Evolutionary conservation across 805 yeast species (phyloP).

Genomic region (Ogataea methylovora): DNA sequence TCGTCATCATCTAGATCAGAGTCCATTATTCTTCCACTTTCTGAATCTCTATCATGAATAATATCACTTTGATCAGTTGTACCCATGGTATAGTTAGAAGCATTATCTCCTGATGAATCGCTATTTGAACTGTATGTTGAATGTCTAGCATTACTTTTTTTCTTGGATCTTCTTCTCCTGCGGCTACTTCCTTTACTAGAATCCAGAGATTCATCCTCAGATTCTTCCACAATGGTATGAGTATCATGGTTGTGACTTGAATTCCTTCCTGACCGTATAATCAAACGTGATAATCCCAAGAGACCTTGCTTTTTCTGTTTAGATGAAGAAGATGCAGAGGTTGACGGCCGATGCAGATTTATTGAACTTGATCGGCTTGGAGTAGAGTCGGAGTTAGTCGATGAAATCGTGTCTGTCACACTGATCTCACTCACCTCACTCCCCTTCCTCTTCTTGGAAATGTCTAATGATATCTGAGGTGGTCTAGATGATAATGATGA

Average conservation of each 20-base stretch:
- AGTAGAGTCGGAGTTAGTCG: background rate
- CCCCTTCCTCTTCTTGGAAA: background rate
- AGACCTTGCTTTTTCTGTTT: slow-evolving; percentile 5
- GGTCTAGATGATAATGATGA: too few relatives aligned
- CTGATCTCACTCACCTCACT: background rate
- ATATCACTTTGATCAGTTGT: too few relatives aligned
- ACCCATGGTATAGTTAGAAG: too few relatives aligned
- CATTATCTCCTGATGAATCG: background rate
- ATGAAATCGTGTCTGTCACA: background rate
- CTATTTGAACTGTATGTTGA: too few relatives aligned
- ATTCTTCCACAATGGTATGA: slow-evolving; percentile 3
- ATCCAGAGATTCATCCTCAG: slow-evolving; percentile 3
- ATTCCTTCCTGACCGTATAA: slow-evolving; percentile 4
- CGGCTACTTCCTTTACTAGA: too few relatives aligned
- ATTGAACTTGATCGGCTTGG: background rate
- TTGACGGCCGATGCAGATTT: background rate
- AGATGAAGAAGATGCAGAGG: background rate
- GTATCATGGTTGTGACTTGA: background rate
- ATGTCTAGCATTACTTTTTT: too few relatives aligned
- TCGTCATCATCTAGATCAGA: slow-evolving; percentile 3
- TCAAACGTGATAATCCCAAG: slow-evolving; percentile 6
- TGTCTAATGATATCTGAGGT: background rate
- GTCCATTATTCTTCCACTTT: too few relatives aligned
- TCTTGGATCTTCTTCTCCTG: too few relatives aligned
- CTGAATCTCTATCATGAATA: too few relatives aligned